Conservation (phyloP, 1,284 basidiomycete species). For the Ustilago hordei region DNA sequence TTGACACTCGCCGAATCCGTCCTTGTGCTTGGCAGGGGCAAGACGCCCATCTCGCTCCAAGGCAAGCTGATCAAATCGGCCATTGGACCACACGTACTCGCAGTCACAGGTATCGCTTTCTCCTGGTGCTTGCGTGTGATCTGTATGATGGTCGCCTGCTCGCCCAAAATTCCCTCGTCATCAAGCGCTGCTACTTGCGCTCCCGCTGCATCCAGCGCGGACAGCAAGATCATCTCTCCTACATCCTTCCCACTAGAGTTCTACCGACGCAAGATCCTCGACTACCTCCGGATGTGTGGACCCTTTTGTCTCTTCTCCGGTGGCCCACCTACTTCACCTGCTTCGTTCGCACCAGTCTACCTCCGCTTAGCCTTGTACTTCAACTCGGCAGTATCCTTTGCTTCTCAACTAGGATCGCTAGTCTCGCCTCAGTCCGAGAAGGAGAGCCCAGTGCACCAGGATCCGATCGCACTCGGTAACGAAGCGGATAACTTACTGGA, state of each 20-base stretch:
- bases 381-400: slow-evolving; percentile 33
- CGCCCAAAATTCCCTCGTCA: neutral
- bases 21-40: slow-evolving; percentile 41
- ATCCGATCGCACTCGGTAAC: slow-evolving; percentile 14
- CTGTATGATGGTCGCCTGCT: slow-evolving; percentile 23
- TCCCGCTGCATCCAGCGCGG: neutral
- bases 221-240: neutral
- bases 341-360: slow-evolving; percentile 34
- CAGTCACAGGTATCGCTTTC: slow-evolving; percentile 38
- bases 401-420: slow-evolving; percentile 25
- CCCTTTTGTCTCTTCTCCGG: slow-evolving; percentile 42
- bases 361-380: slow-evolving; percentile 37
- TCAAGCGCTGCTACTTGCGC: neutral
- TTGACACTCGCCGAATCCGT: slow-evolving; percentile 40
- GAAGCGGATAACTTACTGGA: slow-evolving; percentile 39
- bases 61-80: slow-evolving; percentile 44
- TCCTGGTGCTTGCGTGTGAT: slow-evolving; percentile 38
- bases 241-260: slow-evolving; percentile 34
- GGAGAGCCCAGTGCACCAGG: slow-evolving; percentile 15
- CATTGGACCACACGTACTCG: slow-evolving; percentile 41
- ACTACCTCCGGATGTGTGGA: slow-evolving; percentile 51
- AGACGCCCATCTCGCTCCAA: slow-evolving; percentile 40
- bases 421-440: slow-evolving; percentile 15
- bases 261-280: slow-evolving; percentile 44
- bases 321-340: slow-evolving; percentile 14